phyloP scores from a whole-genome alignment of 1,284 basidiomycete genomes.

The Naganishia sp. region DNA sequence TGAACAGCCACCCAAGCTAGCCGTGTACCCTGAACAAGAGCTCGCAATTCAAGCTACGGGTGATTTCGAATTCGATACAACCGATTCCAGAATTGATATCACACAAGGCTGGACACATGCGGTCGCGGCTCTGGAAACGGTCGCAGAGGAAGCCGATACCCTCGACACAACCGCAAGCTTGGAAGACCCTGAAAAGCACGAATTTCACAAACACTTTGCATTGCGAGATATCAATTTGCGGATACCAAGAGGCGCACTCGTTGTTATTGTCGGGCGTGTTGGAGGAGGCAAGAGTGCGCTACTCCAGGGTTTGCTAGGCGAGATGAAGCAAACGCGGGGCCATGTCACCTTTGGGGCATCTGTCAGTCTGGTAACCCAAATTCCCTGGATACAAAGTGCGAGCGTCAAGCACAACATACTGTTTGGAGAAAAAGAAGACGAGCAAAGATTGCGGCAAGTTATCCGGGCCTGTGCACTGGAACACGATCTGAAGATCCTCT shows the following conservation, averaged over 20 bases:
- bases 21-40: slow-evolving; percentile 56
- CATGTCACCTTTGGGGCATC: slow-evolving; percentile 63
- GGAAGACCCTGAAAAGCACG: background rate
- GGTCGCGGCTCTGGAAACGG: slow-evolving; percentile 20
- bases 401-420: slow-evolving; percentile 60
- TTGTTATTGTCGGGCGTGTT: slow-evolving; percentile 45
- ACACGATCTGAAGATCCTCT: slow-evolving; percentile 40
- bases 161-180: background rate
- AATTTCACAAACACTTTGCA: slow-evolving; percentile 58
- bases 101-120: slow-evolving; percentile 31
- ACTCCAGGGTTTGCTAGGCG: slow-evolving; percentile 68
- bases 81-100: slow-evolving; percentile 22
- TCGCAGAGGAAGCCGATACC: too few species aligned
- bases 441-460: slow-evolving; percentile 36
- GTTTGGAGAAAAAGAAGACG: slow-evolving; percentile 39
- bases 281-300: slow-evolving; percentile 58
- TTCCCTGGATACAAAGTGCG: slow-evolving; percentile 71
- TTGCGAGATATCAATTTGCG: slow-evolving; percentile 62
- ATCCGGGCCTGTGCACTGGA: slow-evolving; percentile 41
- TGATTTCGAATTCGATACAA: slow-evolving; percentile 70
- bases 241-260: slow-evolving; percentile 57
- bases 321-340: slow-evolving; percentile 69
- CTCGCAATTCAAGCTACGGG: slow-evolving; percentile 64
- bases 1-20: slow-evolving; percentile 51
- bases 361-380: slow-evolving; percentile 70